phyloP scores from a whole-genome alignment of 805 yeast genomes.

The Kodamaea hsintzibuensis region DNA sequence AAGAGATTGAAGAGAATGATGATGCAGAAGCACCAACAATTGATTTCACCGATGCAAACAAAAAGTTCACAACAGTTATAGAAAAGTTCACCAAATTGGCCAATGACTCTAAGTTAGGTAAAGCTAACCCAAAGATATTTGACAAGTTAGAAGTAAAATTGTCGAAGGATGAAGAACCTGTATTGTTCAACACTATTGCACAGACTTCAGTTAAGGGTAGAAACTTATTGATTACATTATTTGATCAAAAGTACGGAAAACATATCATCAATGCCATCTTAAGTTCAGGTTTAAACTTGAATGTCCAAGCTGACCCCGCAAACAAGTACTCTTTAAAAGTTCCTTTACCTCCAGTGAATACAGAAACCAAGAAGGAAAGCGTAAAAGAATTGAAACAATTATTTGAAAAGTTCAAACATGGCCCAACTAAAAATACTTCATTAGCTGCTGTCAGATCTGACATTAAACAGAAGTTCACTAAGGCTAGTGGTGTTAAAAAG shows the following conservation, averaged over 20 bases:
- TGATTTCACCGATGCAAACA: conserved; percentile 39
- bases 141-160: conserved; percentile 55
- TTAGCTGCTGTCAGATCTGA: conserved; percentile 43
- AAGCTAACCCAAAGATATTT: conserved; percentile 65
- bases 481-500: conserved; percentile 41
- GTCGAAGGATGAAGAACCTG: conserved; percentile 37
- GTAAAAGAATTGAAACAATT: conserved; percentile 64
- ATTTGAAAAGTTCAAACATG: conserved; percentile 61
- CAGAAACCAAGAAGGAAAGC: conserved; percentile 59
- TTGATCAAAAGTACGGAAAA: conserved; percentile 76
- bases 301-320: conserved; percentile 73
- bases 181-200: conserved; percentile 63
- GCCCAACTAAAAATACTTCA: conserved; percentile 48
- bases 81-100: conserved; percentile 55
- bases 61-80: conserved; percentile 48
- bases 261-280: conserved; percentile 69
- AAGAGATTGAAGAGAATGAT: conserved; percentile 12
- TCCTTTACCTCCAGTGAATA: conserved; percentile 72
- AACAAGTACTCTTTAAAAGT: conserved; percentile 74
- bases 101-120: conserved; percentile 68
- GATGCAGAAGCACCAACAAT: conserved; percentile 19
- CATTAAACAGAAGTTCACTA: conserved; percentile 59
- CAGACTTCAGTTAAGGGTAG: conserved; percentile 71
- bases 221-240: conserved; percentile 74
- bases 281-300: conserved; percentile 68